These are phyloP conservation scores for Globisporangium sylvaticum DNA, from an alignment of 352 stramenopile genomes.

Conservation along the genomic window DNA sequence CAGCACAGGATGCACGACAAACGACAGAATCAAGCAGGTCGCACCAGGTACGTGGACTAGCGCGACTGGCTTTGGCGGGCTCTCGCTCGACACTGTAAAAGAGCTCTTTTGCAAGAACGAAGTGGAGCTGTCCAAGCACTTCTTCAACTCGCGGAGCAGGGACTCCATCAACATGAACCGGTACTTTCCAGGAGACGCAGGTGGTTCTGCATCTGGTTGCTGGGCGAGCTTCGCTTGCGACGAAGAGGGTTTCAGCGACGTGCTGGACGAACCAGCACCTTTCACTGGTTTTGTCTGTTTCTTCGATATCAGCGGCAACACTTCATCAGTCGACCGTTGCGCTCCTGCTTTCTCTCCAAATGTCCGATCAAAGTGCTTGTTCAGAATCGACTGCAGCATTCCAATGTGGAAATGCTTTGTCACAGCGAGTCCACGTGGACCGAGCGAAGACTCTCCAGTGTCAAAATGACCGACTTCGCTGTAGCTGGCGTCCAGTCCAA, in stretches of 20 bases:
- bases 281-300: slow-evolving; percentile 36
- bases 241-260: slow-evolving; percentile 18
- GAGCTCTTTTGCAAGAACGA: slow-evolving; percentile 43
- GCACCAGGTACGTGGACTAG: slow-evolving; percentile 57
- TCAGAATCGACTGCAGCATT: slow-evolving; percentile 42
- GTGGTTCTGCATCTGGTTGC: slow-evolving; percentile 27
- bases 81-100: slow-evolving; percentile 66
- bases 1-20: slow-evolving; percentile 68
- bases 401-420: slow-evolving; percentile 22
- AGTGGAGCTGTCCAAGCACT: slow-evolving; percentile 42
- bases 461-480: slow-evolving; percentile 6
- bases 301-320: slow-evolving; percentile 23
- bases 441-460: slow-evolving; percentile 1
- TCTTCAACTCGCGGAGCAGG: slow-evolving; percentile 48
- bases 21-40: slow-evolving; percentile 73
- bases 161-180: slow-evolving; percentile 62
- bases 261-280: slow-evolving; percentile 11
- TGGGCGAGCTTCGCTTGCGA: slow-evolving; percentile 29
- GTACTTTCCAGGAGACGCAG: slow-evolving; percentile 39
- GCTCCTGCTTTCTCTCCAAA: slow-evolving; percentile 9
- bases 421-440: slow-evolving; percentile 9
- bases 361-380: slow-evolving; percentile 50
- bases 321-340: slow-evolving; percentile 21
- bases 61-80: slow-evolving; percentile 56
- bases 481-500: slow-evolving; percentile 26